phyloP scores from a whole-genome alignment of 108 stramenopile genomes.

The Fistulifera pelliculosa region DNA sequence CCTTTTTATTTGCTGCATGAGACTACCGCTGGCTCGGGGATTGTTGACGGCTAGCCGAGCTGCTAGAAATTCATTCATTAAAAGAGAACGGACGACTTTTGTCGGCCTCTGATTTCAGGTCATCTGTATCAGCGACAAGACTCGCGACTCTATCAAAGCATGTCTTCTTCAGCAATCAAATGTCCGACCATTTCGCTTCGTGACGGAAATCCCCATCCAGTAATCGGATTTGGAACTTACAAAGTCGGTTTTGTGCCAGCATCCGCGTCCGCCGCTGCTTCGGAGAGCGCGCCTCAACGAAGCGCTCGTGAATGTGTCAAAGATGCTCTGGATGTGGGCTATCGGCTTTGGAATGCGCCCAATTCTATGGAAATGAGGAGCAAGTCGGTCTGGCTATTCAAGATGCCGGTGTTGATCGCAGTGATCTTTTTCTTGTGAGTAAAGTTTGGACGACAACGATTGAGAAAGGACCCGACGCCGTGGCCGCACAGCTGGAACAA shows the following conservation, averaged over 20 bases:
- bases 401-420: slow-evolving; percentile 42
- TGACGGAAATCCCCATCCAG: slow-evolving; percentile 68
- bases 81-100: no score
- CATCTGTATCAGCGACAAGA: no score
- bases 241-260: slow-evolving; percentile 87
- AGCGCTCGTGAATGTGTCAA: slow-evolving; percentile 71
- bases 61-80: no score
- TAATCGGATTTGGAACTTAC: slow-evolving; percentile 88
- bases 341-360: slow-evolving; percentile 88
- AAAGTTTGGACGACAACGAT: slow-evolving; percentile 94
- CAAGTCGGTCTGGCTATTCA: slow-evolving; percentile 79
- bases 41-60: no score
- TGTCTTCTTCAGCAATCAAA: slow-evolving; percentile 15
- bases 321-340: slow-evolving; percentile 65
- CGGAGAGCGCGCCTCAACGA: slow-evolving; percentile 22
- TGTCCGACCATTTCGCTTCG: slow-evolving; percentile 58
- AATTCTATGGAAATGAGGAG: slow-evolving; percentile 84
- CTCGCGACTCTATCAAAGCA: not conserved
- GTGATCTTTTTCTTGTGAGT: slow-evolving; percentile 76
- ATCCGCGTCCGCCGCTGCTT: slow-evolving; percentile 58
- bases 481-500: slow-evolving; percentile 54
- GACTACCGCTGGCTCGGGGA: no score
- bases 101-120: no score
- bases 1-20: no score
- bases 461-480: slow-evolving; percentile 66